Percentiles rank a stretch among this genome's conserved stretches.
Conservation (phyloP, 1,139 yeast species). For the Yamadazyma sp. region DNA sequence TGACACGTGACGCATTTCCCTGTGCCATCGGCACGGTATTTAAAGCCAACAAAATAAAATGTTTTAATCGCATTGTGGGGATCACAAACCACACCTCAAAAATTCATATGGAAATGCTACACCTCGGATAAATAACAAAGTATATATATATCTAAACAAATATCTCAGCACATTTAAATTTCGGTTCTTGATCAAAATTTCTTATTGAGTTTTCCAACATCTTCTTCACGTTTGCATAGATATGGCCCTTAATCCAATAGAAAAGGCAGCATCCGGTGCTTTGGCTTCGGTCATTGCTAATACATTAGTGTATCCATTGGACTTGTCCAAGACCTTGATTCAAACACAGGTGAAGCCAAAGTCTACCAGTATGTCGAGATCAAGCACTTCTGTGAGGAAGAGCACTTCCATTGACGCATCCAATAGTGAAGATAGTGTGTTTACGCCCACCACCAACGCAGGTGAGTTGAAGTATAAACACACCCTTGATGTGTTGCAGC, state of each 20-base stretch:
- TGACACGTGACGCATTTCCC: not conserved
- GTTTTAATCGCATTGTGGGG: constrained; percentile 9
- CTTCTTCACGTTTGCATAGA: too few relatives aligned
- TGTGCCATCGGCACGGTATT: not conserved
- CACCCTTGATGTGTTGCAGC: constrained; percentile 61
- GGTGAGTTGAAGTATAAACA: constrained; percentile 50
- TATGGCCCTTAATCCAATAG: constrained; percentile 54
- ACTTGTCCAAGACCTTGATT: constrained; percentile 68
- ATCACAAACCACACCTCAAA: not conserved
- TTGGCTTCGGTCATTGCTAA: constrained; percentile 82
- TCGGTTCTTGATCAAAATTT: too few relatives aligned
- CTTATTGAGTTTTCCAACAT: not conserved
- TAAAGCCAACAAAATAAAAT: too few relatives aligned
- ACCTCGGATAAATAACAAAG: constrained; percentile 2
- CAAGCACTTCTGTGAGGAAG: constrained; percentile 2
- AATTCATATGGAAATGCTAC: constrained; percentile 9
- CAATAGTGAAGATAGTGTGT: constrained; percentile 28
- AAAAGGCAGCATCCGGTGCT: constrained; percentile 84
- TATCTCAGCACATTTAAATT: too few relatives aligned
- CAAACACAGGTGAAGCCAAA: constrained; percentile 59
- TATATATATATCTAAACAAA: not conserved
- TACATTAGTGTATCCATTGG: constrained; percentile 75
- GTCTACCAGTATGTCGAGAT: not conserved
- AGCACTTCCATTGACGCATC: constrained; percentile 21
- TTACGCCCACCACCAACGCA: constrained; percentile 17